Conservation (phyloP, 148 eudicot species). For the Cornus kousa region DNA sequence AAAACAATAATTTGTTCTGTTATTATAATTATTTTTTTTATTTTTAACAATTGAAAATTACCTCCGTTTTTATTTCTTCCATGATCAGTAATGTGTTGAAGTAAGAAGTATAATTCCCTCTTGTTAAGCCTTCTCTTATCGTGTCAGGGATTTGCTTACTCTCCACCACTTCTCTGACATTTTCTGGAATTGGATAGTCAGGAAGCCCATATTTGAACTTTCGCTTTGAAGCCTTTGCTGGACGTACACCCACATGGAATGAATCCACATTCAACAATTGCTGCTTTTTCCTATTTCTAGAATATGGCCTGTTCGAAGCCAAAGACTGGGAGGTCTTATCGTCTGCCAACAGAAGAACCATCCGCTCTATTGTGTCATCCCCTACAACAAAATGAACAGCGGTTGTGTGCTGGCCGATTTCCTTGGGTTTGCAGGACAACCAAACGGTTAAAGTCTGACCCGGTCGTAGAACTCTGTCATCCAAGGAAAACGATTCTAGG, state of each 20-base stretch:
- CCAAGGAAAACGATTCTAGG: conserved; percentile 55
- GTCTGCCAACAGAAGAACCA: conserved; percentile 76
- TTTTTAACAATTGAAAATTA: conserved; percentile 14
- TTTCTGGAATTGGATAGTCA: conserved; percentile 48
- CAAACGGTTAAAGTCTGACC: conserved; percentile 54
- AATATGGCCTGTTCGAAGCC: conserved; percentile 60
- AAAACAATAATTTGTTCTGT: background rate
- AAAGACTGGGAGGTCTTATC: conserved; percentile 70
- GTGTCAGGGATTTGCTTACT: conserved; percentile 50
- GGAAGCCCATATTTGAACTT: conserved; percentile 34
- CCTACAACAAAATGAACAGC: conserved; percentile 71
- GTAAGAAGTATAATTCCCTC: conserved; percentile 50
- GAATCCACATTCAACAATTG: conserved; percentile 20
- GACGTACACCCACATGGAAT: conserved; percentile 63
- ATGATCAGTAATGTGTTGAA: conserved; percentile 58
- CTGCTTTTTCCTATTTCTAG: conserved; percentile 43
- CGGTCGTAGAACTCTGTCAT: conserved; percentile 67
- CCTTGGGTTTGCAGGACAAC: conserved; percentile 86
- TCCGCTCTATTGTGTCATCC: conserved; percentile 60
- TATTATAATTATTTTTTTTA: background rate
- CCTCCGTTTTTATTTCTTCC: conserved; percentile 93
- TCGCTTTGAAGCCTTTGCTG: conserved; percentile 34
- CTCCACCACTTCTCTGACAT: conserved; percentile 42
- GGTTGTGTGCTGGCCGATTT: conserved; percentile 64
- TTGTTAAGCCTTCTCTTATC: conserved; percentile 43